These are phyloP conservation scores for Isatis lusitanica DNA, from an alignment of 441 rosid species.

Conservation along the genomic window DNA sequence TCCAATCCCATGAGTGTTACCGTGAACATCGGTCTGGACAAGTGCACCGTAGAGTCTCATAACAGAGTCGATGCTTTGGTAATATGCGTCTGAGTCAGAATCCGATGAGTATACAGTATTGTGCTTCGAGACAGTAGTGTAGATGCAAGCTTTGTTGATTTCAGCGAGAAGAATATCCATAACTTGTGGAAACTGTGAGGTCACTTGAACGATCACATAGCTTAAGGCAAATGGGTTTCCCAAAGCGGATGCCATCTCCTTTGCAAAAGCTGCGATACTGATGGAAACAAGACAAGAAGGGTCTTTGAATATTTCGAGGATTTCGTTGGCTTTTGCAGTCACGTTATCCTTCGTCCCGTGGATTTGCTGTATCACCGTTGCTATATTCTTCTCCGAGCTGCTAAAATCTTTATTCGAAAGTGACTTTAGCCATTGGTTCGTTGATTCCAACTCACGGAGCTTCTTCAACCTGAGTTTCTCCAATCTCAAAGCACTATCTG, in stretches of 20 bases:
- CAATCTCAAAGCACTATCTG: slow-evolving; percentile 53
- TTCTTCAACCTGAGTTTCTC: slow-evolving; percentile 66
- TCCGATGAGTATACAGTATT: slow-evolving; percentile 46
- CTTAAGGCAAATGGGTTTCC: slow-evolving; percentile 69
- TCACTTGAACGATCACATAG: slow-evolving; percentile 61
- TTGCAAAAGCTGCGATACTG: slow-evolving; percentile 61
- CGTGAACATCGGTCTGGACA: slow-evolving; percentile 64
- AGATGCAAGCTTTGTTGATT: slow-evolving; percentile 75
- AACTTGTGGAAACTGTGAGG: slow-evolving; percentile 70
- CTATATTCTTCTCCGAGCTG: slow-evolving; percentile 56
- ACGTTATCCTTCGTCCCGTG: slow-evolving; percentile 62
- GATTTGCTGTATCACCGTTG: slow-evolving; percentile 61
- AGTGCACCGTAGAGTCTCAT: slow-evolving; percentile 86
- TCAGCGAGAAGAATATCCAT: slow-evolving; percentile 88
- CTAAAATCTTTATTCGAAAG: slow-evolving; percentile 62
- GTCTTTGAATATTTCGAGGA: slow-evolving; percentile 58
- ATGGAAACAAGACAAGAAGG: slow-evolving; percentile 70
- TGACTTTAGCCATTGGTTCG: slow-evolving; percentile 44
- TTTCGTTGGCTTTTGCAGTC: slow-evolving; percentile 67
- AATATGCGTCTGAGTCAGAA: slow-evolving; percentile 61
- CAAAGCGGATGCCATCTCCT: slow-evolving; percentile 58
- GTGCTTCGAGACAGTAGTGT: slow-evolving; percentile 80
- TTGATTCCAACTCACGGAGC: slow-evolving; percentile 55
- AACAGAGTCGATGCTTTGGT: slow-evolving; percentile 59
- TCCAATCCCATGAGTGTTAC: slow-evolving; percentile 68